Base-by-base conservation (phyloP, 768 basidiomycete species). In the Agaricus blazei region DNA sequence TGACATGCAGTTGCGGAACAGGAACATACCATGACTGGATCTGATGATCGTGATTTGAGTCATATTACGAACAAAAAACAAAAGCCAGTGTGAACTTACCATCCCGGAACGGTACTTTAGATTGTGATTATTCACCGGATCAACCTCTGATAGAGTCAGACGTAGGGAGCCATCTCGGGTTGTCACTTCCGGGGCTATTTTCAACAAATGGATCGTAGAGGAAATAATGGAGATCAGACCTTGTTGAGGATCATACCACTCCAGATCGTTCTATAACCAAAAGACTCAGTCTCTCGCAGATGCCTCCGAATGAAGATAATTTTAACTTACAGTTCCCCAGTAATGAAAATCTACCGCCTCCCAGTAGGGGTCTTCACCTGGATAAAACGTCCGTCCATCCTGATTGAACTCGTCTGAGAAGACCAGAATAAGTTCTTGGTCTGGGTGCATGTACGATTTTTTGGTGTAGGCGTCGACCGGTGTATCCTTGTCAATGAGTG, bases 321-420 rank as follows among this genome's bases (percentile, higher is more conserved):
- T 9, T 9, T 55, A 23, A 75, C 83, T 62, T 54, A 72, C 75
- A 51, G 77, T 79, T 48, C 79, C 78, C 84, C 86, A 86, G 65
- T 90, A 90, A 65, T 88, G 85, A 8, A 85, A 50, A 65, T 79
- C 84, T 3, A 77, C 74, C 5, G 80, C 82, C 56, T 78, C 75
- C 76, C 78, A 86, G 62, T 79, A 85, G 2, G 84, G 84, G 65
- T 84, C 84, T 57, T 84, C 83, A 2, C 83, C 89, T 3, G 83
- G 77, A 67, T 83, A 85, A 65, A 89, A 89, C 6, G 81, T 74
- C 9, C 88, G 72, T 0, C 88, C 90, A 2, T 88, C 87, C 24
- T 65, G 66, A 56, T 92, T 82, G 67, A 93, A 93, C 72, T 93
- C 91, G 65, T 93, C 90, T 1, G 83, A 85, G 68, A 90, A 93